Conservation (phyloP, 2,329 filamentous ascomycete species). For the Fusarium nurragi region DNA sequence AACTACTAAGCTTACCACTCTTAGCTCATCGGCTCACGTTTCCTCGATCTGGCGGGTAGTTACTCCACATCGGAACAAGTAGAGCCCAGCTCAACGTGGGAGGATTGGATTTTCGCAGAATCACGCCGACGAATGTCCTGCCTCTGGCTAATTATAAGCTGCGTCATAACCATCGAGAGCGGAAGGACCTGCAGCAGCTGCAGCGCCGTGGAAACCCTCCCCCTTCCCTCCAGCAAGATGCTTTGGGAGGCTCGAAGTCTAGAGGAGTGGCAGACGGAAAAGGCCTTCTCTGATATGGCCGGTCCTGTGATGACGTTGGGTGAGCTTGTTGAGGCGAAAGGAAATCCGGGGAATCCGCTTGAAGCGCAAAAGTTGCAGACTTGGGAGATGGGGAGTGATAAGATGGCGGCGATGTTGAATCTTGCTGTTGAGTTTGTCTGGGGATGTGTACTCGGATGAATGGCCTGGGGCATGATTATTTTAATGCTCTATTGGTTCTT, state of each 20-base stretch:
- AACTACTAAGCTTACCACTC: neutral
- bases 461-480: too few species aligned
- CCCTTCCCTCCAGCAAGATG: constrained; percentile 32
- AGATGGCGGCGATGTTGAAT: constrained; percentile 36
- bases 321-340: constrained; percentile 25
- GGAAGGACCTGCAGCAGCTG: constrained; percentile 9
- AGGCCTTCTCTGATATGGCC: constrained; percentile 23
- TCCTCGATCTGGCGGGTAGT: constrained; percentile 2
- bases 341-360: neutral
- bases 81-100: constrained; percentile 38
- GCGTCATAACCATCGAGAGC: constrained; percentile 33
- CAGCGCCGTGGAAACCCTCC: constrained; percentile 4
- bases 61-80: constrained; percentile 29
- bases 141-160: constrained; percentile 41
- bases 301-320: constrained; percentile 28
- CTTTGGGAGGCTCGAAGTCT: constrained; percentile 42
- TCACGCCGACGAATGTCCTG: constrained; percentile 43
- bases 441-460: neutral
- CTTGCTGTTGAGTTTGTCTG: constrained; percentile 39
- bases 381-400: constrained; percentile 44
- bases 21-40: constrained; percentile 25
- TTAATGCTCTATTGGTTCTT: too few species aligned
- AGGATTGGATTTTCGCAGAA: constrained; percentile 47
- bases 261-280: constrained; percentile 43
- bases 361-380: constrained; percentile 26